Base-by-base conservation (phyloP, 371 early-diverging fungal genomes). In the Lichtheimia ornata region DNA sequence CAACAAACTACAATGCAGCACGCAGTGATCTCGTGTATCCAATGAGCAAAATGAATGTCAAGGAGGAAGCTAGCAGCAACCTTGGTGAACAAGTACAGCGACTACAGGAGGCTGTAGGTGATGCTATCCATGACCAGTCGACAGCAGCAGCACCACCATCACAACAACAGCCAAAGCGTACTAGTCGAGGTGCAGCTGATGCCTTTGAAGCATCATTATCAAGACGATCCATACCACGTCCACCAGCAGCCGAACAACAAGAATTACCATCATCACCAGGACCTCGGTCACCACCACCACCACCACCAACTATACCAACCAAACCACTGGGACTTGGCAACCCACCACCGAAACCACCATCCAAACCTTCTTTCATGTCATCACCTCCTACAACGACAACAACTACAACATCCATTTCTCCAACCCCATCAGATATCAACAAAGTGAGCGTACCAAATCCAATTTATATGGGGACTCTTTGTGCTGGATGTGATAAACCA, bases 401-500 rank as follows among this genome's bases (percentile, higher is more conserved):
- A n/a, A n/a, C n/a, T n/a, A n/a, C 47, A 47, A 22, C n/a, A 47
- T 18, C 47, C 12, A 47, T 47, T 35, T 35, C 35, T 9, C 58
- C 51, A 24, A 20, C 28, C 11, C 49, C 56, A 45, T 20, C 41
- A 5, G 42, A 27, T 13, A 54, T 42, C 12, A 50, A 62, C 27
- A 54, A 56, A n/a, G 63, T 65, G 11, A 50, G 58, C 15, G 66
- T 65, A 4, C 58, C 66, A 15, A 65, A 61, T 18, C 66, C 66
- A 15, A 28, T 66, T 12, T 66, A 66, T 35, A 50, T 52, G 14
- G 69, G 69, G 20, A 44, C 71, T 7, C 66, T 70, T 9, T 87
- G 88, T 56, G 73, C 72, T 0, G 83, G 81, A 25, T 87, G 88
- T 53, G 68, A 81, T 6, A 72, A 83, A 20, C 72, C 79, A 0